phyloP scores from a whole-genome alignment of 371 early-diverging fungal genomes.

The Mortierella sp. region DNA sequence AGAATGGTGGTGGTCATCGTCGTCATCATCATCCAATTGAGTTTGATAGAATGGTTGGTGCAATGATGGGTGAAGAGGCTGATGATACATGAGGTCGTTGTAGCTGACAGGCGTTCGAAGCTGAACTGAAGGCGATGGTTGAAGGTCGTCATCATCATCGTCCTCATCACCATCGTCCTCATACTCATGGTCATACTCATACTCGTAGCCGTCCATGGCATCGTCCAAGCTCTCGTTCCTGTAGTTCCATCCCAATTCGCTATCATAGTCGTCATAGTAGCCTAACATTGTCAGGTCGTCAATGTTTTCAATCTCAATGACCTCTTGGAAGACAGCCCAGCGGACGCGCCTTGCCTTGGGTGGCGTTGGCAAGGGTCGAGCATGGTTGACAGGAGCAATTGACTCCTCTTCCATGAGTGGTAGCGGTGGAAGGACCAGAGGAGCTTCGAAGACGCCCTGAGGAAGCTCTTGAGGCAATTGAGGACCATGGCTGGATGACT shows the following conservation, averaged over 20 bases:
- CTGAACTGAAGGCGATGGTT: not conserved
- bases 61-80: not conserved
- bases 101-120: not conserved
- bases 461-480: not conserved
- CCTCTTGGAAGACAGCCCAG: constrained; percentile 18
- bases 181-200: constrained; percentile 1
- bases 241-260: constrained; percentile 25
- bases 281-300: constrained; percentile 24
- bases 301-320: constrained; percentile 24
- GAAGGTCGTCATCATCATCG: not conserved
- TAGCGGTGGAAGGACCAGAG: not conserved
- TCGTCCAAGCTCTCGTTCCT: constrained; percentile 18
- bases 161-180: constrained; percentile 2
- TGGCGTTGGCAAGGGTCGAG: constrained; percentile 32
- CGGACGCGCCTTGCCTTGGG: constrained; percentile 19
- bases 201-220: not conserved
- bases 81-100: not conserved
- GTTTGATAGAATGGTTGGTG: not conserved
- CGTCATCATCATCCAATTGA: not conserved
- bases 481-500: not conserved
- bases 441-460: not conserved
- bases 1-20: not conserved
- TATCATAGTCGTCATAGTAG: constrained; percentile 27
- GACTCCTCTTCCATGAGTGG: not conserved
- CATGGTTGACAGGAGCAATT: not conserved